These are phyloP conservation scores for Oligophagozyma castellii DNA, from an alignment of 1,139 yeast genomes.

Conservation along the genomic window DNA sequence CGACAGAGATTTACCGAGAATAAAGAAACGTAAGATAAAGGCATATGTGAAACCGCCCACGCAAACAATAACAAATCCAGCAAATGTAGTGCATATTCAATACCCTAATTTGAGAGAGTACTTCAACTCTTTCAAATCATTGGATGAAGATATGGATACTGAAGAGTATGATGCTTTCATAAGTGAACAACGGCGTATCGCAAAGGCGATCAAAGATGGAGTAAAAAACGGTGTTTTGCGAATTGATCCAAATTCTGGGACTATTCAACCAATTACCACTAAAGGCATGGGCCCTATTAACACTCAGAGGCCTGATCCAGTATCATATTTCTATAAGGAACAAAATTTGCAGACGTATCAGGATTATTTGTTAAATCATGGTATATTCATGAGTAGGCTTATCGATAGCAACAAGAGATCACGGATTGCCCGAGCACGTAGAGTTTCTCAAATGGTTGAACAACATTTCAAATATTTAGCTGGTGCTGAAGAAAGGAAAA, in stretches of 20 bases:
- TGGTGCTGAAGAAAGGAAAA: conserved; percentile 78
- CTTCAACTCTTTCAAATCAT: conserved; percentile 39
- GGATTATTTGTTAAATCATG: conserved; percentile 70
- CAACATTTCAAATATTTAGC: conserved; percentile 72
- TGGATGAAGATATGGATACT: conserved; percentile 39
- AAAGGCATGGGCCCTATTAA: conserved; percentile 34
- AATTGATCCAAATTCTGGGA: conserved; percentile 30
- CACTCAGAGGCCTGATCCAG: conserved; percentile 17
- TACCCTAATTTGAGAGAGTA: conserved; percentile 30
- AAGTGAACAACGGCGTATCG: conserved; percentile 30
- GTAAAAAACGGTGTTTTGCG: conserved; percentile 35
- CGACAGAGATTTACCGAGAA: conserved; percentile 8
- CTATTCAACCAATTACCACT: conserved; percentile 32
- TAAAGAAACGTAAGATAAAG: conserved; percentile 12
- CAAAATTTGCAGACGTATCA: conserved; percentile 39
- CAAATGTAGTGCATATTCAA: conserved; percentile 39
- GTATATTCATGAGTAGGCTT: conserved; percentile 54
- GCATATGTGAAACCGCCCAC: conserved; percentile 40
- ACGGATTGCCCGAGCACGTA: conserved; percentile 56
- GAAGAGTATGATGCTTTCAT: conserved; percentile 38
- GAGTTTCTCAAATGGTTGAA: conserved; percentile 72
- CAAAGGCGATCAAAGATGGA: conserved; percentile 40
- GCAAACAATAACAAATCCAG: conserved; percentile 64
- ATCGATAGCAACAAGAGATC: conserved; percentile 54
- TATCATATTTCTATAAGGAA: conserved; percentile 21